Evolutionary conservation across 345 rosid species (phyloP), one percentile per base, ranked within the genome.

Genomic region (Arabis alpina): DNA sequence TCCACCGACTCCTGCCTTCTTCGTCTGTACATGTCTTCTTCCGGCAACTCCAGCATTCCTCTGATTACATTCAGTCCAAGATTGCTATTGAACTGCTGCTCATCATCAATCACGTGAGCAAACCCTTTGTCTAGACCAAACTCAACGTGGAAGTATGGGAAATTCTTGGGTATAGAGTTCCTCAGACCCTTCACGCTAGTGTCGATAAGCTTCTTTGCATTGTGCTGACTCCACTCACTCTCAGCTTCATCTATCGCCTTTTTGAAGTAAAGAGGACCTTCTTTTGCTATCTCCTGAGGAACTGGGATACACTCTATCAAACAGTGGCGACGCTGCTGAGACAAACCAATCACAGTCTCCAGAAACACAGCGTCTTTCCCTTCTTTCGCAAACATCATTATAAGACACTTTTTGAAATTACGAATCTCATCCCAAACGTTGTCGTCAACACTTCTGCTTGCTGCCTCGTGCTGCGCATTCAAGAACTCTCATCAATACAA

Each of bases 181-280:
- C 89, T 86, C 54, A 94, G 73, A 60, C 99, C 98, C 74, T 91
- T 94, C 63, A 76, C 82, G 50, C 95, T 88, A 1, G 99, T 94
- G 72, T 91, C 98, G 2, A 87, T 94, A 27, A 94, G 89, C 82
- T 82, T 94, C 84, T 91, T 94, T 13, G 98, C 90, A 44, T 89
- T 91, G 75, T 93, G 99, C 53, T 89, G 99, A 84, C 97, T 94
- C 99, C 97, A 94, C 64, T 94, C 98, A 13, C 93, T 96, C 78
- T 91, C 98, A 1, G 99, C 99, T 81, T 94, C 98, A 7, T 94
- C 96, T 10, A 94, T 94, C 9, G 98, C 98, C 87, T 91, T 91
- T 61, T 91, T 94, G 73, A 93, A 94, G 80, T 84, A 91, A 0
- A 91, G 73, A 53, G 99, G 93, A 56, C 95, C 97, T 65, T 87